phyloP scores from a whole-genome alignment of 805 yeast genomes.

The Suhomyces vadensis region DNA sequence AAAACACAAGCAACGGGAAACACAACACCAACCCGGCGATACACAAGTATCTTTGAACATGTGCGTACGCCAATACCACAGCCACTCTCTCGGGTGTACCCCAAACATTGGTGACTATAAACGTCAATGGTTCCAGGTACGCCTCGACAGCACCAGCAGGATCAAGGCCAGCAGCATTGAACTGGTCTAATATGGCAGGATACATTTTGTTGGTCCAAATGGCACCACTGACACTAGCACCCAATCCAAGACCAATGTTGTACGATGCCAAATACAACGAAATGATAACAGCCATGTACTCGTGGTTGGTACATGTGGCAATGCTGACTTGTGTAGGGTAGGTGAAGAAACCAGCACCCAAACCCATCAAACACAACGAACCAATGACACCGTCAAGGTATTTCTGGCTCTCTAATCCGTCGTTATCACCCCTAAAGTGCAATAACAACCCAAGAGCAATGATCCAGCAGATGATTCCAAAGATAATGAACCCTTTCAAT shows the following conservation, averaged over 20 bases:
- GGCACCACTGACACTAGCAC: slow-evolving; percentile 66
- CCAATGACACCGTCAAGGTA: slow-evolving; percentile 60
- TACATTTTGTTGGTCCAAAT: slow-evolving; percentile 67
- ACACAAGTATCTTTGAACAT: slow-evolving; percentile 59
- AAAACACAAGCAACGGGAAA: slow-evolving; percentile 49
- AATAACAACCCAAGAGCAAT: slow-evolving; percentile 61
- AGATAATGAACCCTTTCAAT: slow-evolving; percentile 58
- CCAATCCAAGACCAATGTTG: slow-evolving; percentile 64
- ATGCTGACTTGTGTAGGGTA: slow-evolving; percentile 63
- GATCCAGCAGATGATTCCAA: slow-evolving; percentile 60
- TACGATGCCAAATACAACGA: slow-evolving; percentile 59
- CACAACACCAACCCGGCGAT: slow-evolving; percentile 56
- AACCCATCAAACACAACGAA: slow-evolving; percentile 61
- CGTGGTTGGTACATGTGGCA: slow-evolving; percentile 60
- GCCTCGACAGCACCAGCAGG: slow-evolving; percentile 44
- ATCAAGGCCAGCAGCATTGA: slow-evolving; percentile 27
- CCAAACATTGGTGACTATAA: slow-evolving; percentile 52
- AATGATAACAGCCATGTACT: slow-evolving; percentile 61
- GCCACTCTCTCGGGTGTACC: slow-evolving; percentile 62
- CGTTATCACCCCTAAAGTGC: slow-evolving; percentile 52
- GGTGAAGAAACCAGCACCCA: slow-evolving; percentile 74
- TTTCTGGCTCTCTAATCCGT: slow-evolving; percentile 32
- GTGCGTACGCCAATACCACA: slow-evolving; percentile 56
- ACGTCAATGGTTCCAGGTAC: slow-evolving; percentile 55
- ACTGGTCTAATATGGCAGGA: slow-evolving; percentile 36